A percentile compares a stretch with the other conserved stretches of the same genome.
Conservation (phyloP, 805 yeast species). For the Debaryomyces castellii region DNA sequence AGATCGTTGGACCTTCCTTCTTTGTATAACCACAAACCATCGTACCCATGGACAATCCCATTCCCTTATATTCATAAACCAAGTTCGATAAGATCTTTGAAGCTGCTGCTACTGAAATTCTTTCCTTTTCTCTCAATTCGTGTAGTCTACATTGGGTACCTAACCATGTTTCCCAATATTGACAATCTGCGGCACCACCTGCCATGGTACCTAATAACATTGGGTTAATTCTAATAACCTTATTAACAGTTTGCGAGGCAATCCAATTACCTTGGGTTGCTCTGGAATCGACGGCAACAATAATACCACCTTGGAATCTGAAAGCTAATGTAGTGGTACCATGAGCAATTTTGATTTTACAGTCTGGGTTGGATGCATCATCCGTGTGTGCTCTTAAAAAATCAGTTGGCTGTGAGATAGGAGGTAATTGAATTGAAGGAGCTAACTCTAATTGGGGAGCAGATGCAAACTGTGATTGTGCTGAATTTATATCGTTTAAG, state of each 20-base stretch:
- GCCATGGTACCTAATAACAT: slow-evolving; percentile 97
- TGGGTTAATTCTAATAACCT: slow-evolving; percentile 95
- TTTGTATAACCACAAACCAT: slow-evolving; percentile 97
- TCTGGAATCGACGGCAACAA: slow-evolving; percentile 96
- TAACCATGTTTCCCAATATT: slow-evolving; percentile 98
- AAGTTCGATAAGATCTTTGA: slow-evolving; percentile 88
- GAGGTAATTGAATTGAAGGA: slow-evolving; percentile 74
- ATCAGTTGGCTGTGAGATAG: slow-evolving; percentile 84
- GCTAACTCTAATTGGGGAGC: slow-evolving; percentile 37
- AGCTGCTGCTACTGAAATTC: slow-evolving; percentile 96
- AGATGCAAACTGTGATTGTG: slow-evolving; percentile 18
- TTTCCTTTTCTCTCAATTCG: slow-evolving; percentile 90
- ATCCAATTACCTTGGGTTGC: slow-evolving; percentile 98
- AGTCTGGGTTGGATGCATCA: slow-evolving; percentile 88
- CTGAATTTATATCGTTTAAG: slow-evolving; percentile 27
- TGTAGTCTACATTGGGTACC: slow-evolving; percentile 95
- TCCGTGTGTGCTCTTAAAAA: slow-evolving; percentile 98
- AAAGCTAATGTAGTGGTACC: slow-evolving; percentile 99
- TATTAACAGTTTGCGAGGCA: slow-evolving; percentile 96
- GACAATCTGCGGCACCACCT: slow-evolving; percentile 99
- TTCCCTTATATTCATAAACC: slow-evolving; percentile 92
- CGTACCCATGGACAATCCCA: slow-evolving; percentile 99
- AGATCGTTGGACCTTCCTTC: slow-evolving; percentile 93
- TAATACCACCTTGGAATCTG: slow-evolving; percentile 91
- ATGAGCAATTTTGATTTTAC: slow-evolving; percentile 94